phyloP scores from a whole-genome alignment of 1,139 yeast species.

The Yamadazyma friedrichii region DNA sequence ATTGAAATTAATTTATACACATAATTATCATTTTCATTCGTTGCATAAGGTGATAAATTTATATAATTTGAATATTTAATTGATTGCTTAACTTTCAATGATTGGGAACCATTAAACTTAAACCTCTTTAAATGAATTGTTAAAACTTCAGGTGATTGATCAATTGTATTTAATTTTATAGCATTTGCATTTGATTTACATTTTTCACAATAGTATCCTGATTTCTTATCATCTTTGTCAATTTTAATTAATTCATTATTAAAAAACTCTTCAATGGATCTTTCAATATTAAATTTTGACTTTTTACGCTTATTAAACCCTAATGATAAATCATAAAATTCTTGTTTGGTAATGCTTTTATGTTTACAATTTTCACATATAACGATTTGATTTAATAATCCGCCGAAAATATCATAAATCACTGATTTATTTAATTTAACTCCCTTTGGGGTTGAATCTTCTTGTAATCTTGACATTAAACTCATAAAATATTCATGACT shows the following conservation, averaged over 20 bases:
- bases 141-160: constrained; percentile 84
- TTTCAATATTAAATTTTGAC: constrained; percentile 57
- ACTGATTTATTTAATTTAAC: constrained; percentile 77
- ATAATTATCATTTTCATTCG: constrained; percentile 41
- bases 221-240: constrained; percentile 54
- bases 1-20: constrained; percentile 79
- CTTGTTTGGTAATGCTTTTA: constrained; percentile 87
- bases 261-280: constrained; percentile 76
- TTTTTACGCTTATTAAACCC: constrained; percentile 52
- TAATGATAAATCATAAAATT: constrained; percentile 86
- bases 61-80: constrained; percentile 77
- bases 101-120: constrained; percentile 71
- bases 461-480: constrained; percentile 80
- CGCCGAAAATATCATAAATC: constrained; percentile 92
- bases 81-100: constrained; percentile 85
- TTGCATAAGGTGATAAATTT: constrained; percentile 67
- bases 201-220: constrained; percentile 83
- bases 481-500: constrained; percentile 97
- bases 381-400: constrained; percentile 78
- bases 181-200: constrained; percentile 81
- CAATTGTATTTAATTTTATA: constrained; percentile 68
- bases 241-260: constrained; percentile 72
- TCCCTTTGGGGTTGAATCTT: constrained; percentile 89
- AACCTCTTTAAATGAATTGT: constrained; percentile 86
- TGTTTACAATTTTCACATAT: constrained; percentile 79